These are phyloP conservation scores for Hawksworthiomyces lignivorus DNA, from an alignment of 2,329 filamentous ascomycete species.

Conservation along the genomic window DNA sequence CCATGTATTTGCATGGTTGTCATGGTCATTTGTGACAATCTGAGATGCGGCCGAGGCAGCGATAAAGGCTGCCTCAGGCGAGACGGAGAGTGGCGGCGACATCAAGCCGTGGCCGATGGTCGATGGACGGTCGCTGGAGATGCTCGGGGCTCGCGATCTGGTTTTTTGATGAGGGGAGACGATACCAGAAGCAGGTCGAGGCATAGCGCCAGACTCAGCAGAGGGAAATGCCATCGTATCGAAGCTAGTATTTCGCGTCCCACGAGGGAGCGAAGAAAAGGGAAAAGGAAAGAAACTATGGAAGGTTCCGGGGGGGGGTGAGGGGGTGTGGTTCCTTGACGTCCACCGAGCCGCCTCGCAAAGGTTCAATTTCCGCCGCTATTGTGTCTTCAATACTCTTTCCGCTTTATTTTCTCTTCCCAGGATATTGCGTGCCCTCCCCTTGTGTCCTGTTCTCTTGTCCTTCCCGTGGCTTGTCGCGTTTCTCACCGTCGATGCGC, in stretches of 20 bases:
- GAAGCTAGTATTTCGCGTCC: no score
- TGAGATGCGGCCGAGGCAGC: slow-evolving; percentile 82
- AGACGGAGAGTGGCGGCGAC: slow-evolving; percentile 60
- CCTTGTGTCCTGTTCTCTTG: not conserved
- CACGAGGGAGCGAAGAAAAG: not conserved
- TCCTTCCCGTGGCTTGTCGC: not conserved
- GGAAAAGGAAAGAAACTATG: not conserved
- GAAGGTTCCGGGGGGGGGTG: not conserved
- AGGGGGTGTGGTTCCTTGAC: no score
- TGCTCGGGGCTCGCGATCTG: slow-evolving; percentile 50
- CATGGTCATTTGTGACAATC: slow-evolving; percentile 83
- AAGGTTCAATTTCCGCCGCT: no score
- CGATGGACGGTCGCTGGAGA: slow-evolving; percentile 65
- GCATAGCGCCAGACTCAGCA: slow-evolving; percentile 8
- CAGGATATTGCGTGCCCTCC: not conserved
- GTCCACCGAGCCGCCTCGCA: no score
- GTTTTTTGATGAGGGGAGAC: slow-evolving; percentile 20
- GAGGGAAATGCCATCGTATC: slow-evolving; percentile 13
- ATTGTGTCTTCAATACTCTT: no score
- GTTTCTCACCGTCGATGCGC: no score
- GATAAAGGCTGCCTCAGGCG: slow-evolving; percentile 79
- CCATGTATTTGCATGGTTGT: slow-evolving; percentile 62
- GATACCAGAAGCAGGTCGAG: slow-evolving; percentile 18
- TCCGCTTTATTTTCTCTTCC: no score
- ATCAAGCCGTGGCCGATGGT: slow-evolving; percentile 50